These are phyloP conservation scores for Coprinellus aureogranulatus DNA, from an alignment of 768 basidiomycete species.

Conservation along the genomic window DNA sequence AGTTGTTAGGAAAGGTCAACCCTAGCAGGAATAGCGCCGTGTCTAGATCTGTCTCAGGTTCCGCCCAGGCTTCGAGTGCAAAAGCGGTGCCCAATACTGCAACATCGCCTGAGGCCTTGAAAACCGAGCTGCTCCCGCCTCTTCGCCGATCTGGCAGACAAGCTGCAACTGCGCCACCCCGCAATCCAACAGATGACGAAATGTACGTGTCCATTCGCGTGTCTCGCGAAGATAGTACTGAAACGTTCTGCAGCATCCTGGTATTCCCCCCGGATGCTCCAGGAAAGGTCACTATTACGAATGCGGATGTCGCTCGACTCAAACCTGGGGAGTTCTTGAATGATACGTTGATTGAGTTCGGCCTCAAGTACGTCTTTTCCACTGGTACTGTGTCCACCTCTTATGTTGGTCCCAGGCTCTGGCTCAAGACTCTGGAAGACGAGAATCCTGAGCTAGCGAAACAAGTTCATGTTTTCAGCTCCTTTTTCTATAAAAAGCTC, in stretches of 20 bases:
- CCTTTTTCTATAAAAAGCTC: conserved; percentile 97
- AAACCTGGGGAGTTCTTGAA: conserved; percentile 84
- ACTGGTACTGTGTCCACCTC: conserved; percentile 21
- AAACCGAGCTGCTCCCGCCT: conserved; percentile 30
- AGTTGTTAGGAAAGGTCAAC: background rate
- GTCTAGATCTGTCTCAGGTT: background rate
- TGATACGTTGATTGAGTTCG: conserved; percentile 94
- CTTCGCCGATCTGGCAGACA: conserved; percentile 27
- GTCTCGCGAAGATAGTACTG: background rate
- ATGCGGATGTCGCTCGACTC: conserved; percentile 74
- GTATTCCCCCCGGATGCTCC: conserved; percentile 23
- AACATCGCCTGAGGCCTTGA: background rate
- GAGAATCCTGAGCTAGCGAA: conserved; percentile 60
- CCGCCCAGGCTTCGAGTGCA: background rate
- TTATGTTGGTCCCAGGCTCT: conserved; percentile 19
- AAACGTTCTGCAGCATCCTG: conserved; percentile 51
- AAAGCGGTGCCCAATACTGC: background rate
- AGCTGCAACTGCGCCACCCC: conserved; percentile 17
- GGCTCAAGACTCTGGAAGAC: conserved; percentile 23
- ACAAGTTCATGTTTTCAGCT: conserved; percentile 87
- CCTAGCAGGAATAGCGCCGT: background rate
- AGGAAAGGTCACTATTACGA: conserved; percentile 67
- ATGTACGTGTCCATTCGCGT: conserved; percentile 41
- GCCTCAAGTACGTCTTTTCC: conserved; percentile 62
- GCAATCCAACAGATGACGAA: conserved; percentile 53